phyloP scores from a whole-genome alignment of 805 yeast genomes.

The Saccharomycopsis babjevae region DNA sequence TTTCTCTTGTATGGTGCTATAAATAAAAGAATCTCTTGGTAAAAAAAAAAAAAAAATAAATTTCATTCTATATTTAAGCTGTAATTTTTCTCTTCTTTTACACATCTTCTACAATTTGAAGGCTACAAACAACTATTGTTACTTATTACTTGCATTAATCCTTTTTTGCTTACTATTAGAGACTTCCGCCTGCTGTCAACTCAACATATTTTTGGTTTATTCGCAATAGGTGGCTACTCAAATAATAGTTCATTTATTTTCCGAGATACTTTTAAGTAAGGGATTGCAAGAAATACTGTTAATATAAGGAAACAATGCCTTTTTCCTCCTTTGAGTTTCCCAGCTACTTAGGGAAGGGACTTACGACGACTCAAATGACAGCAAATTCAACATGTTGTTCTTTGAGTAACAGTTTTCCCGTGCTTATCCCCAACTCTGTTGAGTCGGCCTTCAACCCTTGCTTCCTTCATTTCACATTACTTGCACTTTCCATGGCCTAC shows the following conservation, averaged over 20 bases:
- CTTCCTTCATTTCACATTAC: conserved; percentile 1
- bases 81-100: background rate
- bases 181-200: too few species aligned
- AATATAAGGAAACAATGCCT: background rate
- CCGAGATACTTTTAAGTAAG: too few species aligned
- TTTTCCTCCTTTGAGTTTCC: background rate
- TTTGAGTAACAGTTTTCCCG: background rate
- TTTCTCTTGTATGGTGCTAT: background rate
- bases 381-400: background rate
- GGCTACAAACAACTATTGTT: background rate
- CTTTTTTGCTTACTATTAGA: too few species aligned
- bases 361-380: background rate
- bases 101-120: background rate
- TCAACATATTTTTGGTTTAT: too few species aligned
- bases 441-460: conserved; percentile 17
- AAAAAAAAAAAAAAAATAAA: background rate
- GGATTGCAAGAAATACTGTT: too few species aligned
- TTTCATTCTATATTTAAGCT: background rate
- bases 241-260: too few species aligned
- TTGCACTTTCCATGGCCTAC: background rate
- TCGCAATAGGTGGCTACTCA: too few species aligned
- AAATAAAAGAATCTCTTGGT: conserved; percentile 1
- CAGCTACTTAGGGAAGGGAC: background rate
- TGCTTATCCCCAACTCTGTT: background rate
- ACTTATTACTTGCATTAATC: background rate